Evolutionary conservation across 176 grass and related monocot genomes (phyloP).

Genomic region (Avena sativa): DNA sequence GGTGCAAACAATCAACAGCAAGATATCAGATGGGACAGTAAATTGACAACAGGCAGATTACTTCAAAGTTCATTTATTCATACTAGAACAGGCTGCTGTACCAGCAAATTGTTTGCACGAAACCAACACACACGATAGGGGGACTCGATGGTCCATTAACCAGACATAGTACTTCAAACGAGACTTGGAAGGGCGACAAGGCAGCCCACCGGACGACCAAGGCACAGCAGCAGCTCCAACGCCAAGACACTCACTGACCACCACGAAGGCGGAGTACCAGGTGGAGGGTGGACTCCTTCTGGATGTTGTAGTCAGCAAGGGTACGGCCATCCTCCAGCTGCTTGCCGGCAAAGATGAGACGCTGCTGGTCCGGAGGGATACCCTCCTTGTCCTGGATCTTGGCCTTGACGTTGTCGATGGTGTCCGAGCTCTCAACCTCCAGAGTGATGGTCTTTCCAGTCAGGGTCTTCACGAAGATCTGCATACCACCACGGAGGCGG

Average conservation of each 20-base stretch:
- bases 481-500: constrained; percentile 34
- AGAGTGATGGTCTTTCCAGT: constrained; percentile 66
- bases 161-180: neutral
- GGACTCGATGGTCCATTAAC: neutral
- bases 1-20: neutral
- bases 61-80: constrained; percentile 35
- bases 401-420: constrained; percentile 64
- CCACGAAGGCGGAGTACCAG: constrained; percentile 66
- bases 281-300: constrained; percentile 77
- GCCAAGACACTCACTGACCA: constrained; percentile 43
- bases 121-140: neutral
- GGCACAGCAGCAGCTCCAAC: constrained; percentile 26
- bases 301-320: constrained; percentile 66
- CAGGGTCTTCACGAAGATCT: constrained; percentile 78
- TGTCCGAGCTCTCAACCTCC: constrained; percentile 59
- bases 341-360: constrained; percentile 61
- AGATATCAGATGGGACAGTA: neutral
- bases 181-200: neutral
- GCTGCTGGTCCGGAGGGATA: constrained; percentile 69
- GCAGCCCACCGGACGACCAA: neutral
- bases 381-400: constrained; percentile 89
- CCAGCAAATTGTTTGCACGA: constrained; percentile 4
- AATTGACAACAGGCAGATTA: neutral
- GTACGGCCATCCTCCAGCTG: constrained; percentile 77
- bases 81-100: neutral